Percentiles rank a stretch among this genome's conserved stretches.
Evolutionary conservation across 495 filamentous ascomycete species (phyloP).

Genomic region (Trichoderma gamsii): DNA sequence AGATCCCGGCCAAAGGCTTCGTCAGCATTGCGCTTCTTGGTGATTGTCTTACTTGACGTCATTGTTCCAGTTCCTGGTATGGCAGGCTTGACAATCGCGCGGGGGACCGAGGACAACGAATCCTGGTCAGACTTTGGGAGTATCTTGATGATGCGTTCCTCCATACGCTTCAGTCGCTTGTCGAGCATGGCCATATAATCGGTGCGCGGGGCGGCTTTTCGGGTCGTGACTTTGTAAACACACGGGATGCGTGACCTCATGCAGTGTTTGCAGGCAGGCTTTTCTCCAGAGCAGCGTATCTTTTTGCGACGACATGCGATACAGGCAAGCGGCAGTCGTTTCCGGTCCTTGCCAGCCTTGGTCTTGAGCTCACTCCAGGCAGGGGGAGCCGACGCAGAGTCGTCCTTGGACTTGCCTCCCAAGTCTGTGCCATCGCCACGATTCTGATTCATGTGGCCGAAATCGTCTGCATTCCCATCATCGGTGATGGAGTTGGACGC

Average conservation of each 20-base stretch:
- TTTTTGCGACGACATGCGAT: constrained; percentile 96
- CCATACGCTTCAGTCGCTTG: constrained; percentile 88
- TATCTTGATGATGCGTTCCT: constrained; percentile 93
- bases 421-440: constrained; percentile 45
- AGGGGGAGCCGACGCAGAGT: constrained; percentile 49
- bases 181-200: constrained; percentile 99
- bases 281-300: constrained; percentile 96
- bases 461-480: constrained; percentile 48
- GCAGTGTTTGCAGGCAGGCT: constrained; percentile 96
- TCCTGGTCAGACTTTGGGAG: constrained; percentile 79
- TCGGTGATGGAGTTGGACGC: constrained; percentile 23
- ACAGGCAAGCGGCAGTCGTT: constrained; percentile 86
- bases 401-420: constrained; percentile 46
- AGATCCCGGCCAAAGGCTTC: constrained; percentile 82
- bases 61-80: constrained; percentile 74
- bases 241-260: constrained; percentile 88
- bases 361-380: constrained; percentile 97
- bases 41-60: constrained; percentile 37
- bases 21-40: constrained; percentile 80
- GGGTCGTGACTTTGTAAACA: constrained; percentile 95
- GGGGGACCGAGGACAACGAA: constrained; percentile 31
- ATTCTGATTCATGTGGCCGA: constrained; percentile 40
- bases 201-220: constrained; percentile 91
- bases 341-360: constrained; percentile 95
- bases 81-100: constrained; percentile 60